phyloP scores from a whole-genome alignment of 2,329 filamentous ascomycete genomes.

The Tolypocladium tundrense region DNA sequence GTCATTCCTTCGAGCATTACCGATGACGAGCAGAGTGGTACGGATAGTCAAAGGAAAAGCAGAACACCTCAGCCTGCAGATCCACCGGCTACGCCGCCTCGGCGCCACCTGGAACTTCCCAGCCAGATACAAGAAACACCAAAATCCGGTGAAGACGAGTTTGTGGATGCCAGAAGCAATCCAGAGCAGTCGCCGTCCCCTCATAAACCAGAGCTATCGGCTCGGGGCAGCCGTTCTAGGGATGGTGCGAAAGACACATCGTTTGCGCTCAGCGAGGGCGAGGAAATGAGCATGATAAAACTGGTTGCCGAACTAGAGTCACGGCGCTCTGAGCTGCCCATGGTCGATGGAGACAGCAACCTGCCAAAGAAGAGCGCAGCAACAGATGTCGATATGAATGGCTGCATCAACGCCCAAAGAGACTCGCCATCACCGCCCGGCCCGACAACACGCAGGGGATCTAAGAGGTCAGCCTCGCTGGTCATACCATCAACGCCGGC shows the following conservation, averaged over 20 bases:
- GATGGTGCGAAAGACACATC: constrained; percentile 18
- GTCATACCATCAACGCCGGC: constrained; percentile 15
- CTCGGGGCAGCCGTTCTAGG: neutral
- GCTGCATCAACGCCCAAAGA: constrained; percentile 12
- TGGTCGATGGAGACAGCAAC: constrained; percentile 7
- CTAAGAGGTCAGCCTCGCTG: constrained; percentile 5
- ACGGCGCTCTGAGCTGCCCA: constrained; percentile 17
- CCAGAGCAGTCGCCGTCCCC: constrained; percentile 17
- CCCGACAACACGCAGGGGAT: constrained; percentile 4
- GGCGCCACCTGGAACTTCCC: constrained; percentile 3
- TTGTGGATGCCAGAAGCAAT: constrained; percentile 38
- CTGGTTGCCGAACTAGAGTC: constrained; percentile 41
- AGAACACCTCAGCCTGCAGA: neutral
- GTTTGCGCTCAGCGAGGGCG: constrained; percentile 31
- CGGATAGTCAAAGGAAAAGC: neutral
- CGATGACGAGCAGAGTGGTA: constrained; percentile 10
- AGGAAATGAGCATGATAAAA: constrained; percentile 36
- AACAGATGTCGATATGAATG: constrained; percentile 1
- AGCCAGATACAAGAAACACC: constrained; percentile 22
- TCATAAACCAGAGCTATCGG: neutral
- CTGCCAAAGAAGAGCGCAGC: constrained; percentile 7
- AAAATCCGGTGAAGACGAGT: constrained; percentile 34
- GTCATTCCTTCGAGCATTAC: constrained; percentile 19
- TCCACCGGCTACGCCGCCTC: constrained; percentile 9
- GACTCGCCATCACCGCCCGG: constrained; percentile 9